Evolutionary conservation across 2,329 filamentous ascomycete species (phyloP).

Genomic region (Aspergillus tubingensis): DNA sequence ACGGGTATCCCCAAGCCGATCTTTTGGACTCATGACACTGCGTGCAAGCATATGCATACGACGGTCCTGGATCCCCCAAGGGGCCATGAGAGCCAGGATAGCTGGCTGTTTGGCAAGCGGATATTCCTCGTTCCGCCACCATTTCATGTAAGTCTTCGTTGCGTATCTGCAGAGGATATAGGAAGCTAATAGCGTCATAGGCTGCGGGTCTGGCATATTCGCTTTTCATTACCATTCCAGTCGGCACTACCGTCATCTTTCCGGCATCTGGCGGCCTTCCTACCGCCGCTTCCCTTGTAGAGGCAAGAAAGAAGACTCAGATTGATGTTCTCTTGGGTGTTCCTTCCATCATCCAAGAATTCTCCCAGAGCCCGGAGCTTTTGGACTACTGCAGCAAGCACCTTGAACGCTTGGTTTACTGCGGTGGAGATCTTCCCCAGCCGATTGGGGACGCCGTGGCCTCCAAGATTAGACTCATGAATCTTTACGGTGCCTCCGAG

Average conservation of each 20-base stretch:
- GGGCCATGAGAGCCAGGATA: conserved; percentile 27
- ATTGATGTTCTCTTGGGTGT: conserved; percentile 18
- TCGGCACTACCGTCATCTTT: conserved; percentile 17
- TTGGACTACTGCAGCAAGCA: conserved; percentile 29
- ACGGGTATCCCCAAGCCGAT: conserved; percentile 43
- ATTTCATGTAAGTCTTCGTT: conserved; percentile 34
- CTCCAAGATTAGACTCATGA: conserved; percentile 35
- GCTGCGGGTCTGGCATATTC: conserved; percentile 26
- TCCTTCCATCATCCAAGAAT: conserved; percentile 33
- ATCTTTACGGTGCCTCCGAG: conserved; percentile 40
- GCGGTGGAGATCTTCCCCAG: conserved; percentile 42
- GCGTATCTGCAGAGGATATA: no score
- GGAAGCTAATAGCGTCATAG: neutral
- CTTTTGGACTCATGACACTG: conserved; percentile 27
- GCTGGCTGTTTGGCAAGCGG: conserved; percentile 29
- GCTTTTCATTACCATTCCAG: conserved; percentile 13
- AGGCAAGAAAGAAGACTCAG: conserved; percentile 16
- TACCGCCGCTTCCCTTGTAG: conserved; percentile 15
- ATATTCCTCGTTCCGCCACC: conserved; percentile 39
- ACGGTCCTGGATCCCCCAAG: conserved; percentile 20
- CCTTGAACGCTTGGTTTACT: conserved; percentile 37
- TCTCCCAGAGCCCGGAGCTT: conserved; percentile 28
- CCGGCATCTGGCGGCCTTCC: conserved; percentile 18
- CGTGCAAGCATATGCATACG: conserved; percentile 15
- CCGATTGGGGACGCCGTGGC: conserved; percentile 38